Evolutionary conservation across 306 rosid genomes (phyloP), one percentile per base, ranked within the genome.

Genomic region (Prunus mira): DNA sequence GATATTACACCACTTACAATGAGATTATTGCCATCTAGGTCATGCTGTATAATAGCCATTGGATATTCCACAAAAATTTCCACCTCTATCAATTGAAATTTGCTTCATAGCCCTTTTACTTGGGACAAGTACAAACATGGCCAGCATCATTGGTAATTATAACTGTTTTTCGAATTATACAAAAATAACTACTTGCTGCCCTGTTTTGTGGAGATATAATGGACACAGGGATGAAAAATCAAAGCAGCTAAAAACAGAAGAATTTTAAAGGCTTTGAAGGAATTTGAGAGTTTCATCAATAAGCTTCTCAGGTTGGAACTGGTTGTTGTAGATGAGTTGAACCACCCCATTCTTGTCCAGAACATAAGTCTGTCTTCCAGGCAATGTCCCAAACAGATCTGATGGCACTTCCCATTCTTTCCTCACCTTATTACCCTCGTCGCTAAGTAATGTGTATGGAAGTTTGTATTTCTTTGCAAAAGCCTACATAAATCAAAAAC

Each of bases 271-370:
- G 88, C 88, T 82, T 71, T 89, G 91, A 74, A 96, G 97, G 50
- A 96, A 78, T 80, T 92, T 96, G 75, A 96, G 86, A 57, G 99
- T 96, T 95, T 96, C 99, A 50, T 74, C 99, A 15, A 96, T 86
- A 62, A 92, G 98, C 86, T 96, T 96, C 77, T 96, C 98, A 2
- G 99, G 99, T 83, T 96, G 99, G 88, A 96, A 96, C 81, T 96
- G 99, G 58, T 96, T 96, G 84, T 92, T 96, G 88, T 96, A 96
- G 51, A 96, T 76, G 77, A 96, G 98, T 64, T 96, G 97, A 82
- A 96, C 99, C 66, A 86, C 87, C 17, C 99, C 99, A 56, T 81
- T 92, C 90, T 89, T 96, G 89, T 92, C 98, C 73, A 96, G 81
- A 78, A 96, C 99, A 60, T 96, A 96, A 50, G 99, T 96, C 86